Percentiles rank a stretch among this genome's conserved stretches.
Evolutionary conservation across 345 rosid species (phyloP).

Genomic region (Eucalyptus cloeziana): DNA sequence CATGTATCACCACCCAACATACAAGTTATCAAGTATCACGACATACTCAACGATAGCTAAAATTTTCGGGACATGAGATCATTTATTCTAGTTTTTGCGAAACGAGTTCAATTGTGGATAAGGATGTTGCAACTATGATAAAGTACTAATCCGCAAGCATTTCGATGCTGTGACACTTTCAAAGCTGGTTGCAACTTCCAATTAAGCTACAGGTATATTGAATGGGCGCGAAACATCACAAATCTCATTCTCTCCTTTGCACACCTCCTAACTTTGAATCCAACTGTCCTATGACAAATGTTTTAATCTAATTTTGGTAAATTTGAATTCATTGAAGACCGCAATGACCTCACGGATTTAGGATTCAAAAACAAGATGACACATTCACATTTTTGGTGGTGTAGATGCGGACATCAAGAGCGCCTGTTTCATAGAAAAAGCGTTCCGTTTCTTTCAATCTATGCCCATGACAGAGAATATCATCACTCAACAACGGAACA

Average conservation of each 20-base stretch:
- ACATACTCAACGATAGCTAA: not conserved
- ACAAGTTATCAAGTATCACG: not conserved
- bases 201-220: fast-evolving
- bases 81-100: not conserved
- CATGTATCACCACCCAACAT: not conserved
- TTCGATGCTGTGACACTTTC: fast-evolving
- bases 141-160: no score
- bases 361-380: not conserved
- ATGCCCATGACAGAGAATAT: not conserved
- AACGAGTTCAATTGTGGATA: fast-evolving
- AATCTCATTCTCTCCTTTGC: not conserved
- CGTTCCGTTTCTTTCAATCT: not conserved
- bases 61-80: fast-evolving
- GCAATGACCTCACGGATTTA: no score
- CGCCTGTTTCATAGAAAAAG: not conserved
- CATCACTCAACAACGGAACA: no score
- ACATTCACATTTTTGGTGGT: not conserved
- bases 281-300: no score
- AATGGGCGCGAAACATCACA: fast-evolving
- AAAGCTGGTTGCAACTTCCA: no score
- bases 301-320: no score
- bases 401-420: not conserved
- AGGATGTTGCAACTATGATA: fast-evolving
- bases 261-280: no score
- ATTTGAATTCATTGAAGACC: no score